Base-by-base conservation (phyloP, 1,284 basidiomycete genomes). In the Fomitopsis betulina region DNA sequence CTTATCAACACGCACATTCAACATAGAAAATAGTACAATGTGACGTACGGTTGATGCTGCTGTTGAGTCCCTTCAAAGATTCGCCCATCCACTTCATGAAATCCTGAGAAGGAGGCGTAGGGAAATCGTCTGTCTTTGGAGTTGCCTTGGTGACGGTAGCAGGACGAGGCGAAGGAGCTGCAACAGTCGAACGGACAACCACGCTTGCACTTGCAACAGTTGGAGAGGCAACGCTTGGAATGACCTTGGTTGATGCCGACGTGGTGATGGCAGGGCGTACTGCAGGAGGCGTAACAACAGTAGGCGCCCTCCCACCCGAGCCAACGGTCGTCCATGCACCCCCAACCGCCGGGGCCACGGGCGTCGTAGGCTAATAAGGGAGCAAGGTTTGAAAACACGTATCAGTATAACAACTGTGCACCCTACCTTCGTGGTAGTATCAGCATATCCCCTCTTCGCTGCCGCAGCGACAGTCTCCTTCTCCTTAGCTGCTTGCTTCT, bases 41-140 rank as follows among this genome's bases (percentile, higher is more conserved):
- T 54, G 15, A 75, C 82, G 67, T 70, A 94, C 92, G 81, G 70
- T 93, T 93, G 60, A 94, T 90, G 21, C 86, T 81, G 63, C 71
- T 83, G 67, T 91, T 92, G 54, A 98, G 77, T 7, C 95, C 96
- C 67, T 91, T 93, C 57, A 99, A 75, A 2, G 94, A 88, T 60
- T 94, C 91, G 64, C 85, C 88, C 65, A 94, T 79, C 94, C 97
- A 98, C 67, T 87, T 88, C 67, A 98, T 76, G 75, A 99, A 98
- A 58, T 99, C 96, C 51, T 83, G 79, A 2, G 92, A 93, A 5
- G 94, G 93, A 8, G 85, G 74, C 13, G 80, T 70, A 25, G 83
- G 76, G 25, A 79, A 74, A 32, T 92, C 91, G 30, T 89, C 86
- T 27, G 72, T 72, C 63, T 81, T 83, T 17, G 77, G 65, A 19